A percentile compares a stretch with the other conserved stretches of the same genome.
Conservation (phyloP, 2,329 filamentous ascomycete species). For the Colletotrichum trifolii region DNA sequence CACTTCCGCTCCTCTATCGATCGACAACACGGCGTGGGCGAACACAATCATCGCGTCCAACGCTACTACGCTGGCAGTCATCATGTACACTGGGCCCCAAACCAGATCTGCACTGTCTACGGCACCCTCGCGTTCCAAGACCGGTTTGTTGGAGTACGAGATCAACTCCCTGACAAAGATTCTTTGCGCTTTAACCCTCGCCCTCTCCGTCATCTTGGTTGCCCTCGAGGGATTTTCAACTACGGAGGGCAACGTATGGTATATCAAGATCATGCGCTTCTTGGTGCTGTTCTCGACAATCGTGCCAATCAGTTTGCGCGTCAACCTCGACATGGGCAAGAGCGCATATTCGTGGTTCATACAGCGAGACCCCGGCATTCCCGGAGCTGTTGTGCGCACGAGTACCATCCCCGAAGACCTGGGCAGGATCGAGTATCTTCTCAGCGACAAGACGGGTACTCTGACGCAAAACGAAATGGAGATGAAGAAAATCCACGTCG, state of each 20-base stretch:
- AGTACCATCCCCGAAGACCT: conserved; percentile 98
- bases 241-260: conserved; percentile 79
- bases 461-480: conserved; percentile 99
- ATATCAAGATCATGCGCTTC: conserved; percentile 98
- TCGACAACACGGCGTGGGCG: conserved; percentile 98
- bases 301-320: conserved; percentile 94
- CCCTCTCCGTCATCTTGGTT: conserved; percentile 88
- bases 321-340: conserved; percentile 97
- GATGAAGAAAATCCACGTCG: conserved; percentile 98
- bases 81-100: conserved; percentile 94
- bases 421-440: conserved; percentile 92
- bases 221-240: conserved; percentile 84
- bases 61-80: conserved; percentile 86
- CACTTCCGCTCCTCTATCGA: conserved; percentile 80
- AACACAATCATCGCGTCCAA: conserved; percentile 97
- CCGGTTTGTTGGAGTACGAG: conserved; percentile 91
- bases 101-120: conserved; percentile 95
- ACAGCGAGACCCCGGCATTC: conserved; percentile 88
- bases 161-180: conserved; percentile 99
- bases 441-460: conserved; percentile 98
- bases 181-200: conserved; percentile 86
- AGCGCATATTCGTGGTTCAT: conserved; percentile 97
- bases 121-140: conserved; percentile 90
- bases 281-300: conserved; percentile 99
- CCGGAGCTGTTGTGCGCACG: conserved; percentile 91